Base-by-base conservation (phyloP, 2,329 filamentous ascomycete genomes). In the Fusarium sublunatum region DNA sequence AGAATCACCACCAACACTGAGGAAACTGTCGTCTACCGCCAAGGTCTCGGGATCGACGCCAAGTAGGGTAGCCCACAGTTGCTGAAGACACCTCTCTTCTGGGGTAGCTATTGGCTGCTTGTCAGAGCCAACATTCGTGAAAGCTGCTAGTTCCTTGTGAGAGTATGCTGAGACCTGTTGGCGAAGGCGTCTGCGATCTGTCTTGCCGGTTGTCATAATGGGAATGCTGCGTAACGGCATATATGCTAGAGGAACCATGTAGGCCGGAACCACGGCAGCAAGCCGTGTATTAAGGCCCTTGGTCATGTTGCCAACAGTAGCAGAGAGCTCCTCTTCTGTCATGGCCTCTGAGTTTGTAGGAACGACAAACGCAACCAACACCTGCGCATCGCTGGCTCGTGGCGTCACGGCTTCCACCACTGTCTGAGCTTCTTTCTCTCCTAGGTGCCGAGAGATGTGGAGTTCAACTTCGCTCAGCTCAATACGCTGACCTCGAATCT, bases 401-500 rank as follows among this genome's bases (percentile, higher is more conserved):
- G 29, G 29, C 11, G 29, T 31, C 9, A 31, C 10, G 7, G 11
- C 29, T 31, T 31, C 29, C 9, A 10, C 10, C 9, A 31, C 29
- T 9, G 11, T 10, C 10, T 31, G 29, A 11, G 29, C 10, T 10
- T 31, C 29, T 10, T 8, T 10, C 9, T 31, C 29, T 19, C 19
- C 19, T 19, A 31, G 29, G 9, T 11, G 29, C 29, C 11, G 29
- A 31, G 29, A 8, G 29, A 11, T 10, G 29, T 19, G 15, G 13
- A 15, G 34, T 8, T 36, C 34, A 19, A 36, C 34, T 19, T 36
- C 34, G 34, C 34, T 13, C 13, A 19, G 8, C 34, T 36, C 34
- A 10, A 36, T 19, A 36, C 34, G 34, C 10, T 36, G 34, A 9
- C 86, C 86, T 24, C 79, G 77, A 8, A 86, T 70, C 67, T 86